phyloP scores from a whole-genome alignment of 2,329 filamentous ascomycete genomes.

The Eurotiales sp. region DNA sequence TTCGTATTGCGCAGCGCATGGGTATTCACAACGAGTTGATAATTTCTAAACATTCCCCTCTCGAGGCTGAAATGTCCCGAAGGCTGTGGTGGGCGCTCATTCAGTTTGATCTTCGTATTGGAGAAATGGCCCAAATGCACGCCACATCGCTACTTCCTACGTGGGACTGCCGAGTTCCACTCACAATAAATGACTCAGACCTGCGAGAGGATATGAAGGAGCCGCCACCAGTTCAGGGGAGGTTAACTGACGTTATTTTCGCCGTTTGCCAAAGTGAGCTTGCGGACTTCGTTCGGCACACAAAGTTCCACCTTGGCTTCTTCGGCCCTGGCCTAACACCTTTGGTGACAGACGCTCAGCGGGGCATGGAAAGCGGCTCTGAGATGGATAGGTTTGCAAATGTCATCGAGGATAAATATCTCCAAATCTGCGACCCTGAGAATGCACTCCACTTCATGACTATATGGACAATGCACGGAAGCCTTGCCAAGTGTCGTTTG shows the following conservation, averaged over 20 bases:
- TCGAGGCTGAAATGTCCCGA: conserved; percentile 67
- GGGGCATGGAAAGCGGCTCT: too few species aligned
- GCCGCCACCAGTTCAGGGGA: conserved; percentile 15
- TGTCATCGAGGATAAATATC: conserved; percentile 44
- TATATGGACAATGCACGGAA: conserved; percentile 41
- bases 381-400: conserved; percentile 36
- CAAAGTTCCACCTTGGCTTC: conserved; percentile 47
- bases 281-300: conserved; percentile 37
- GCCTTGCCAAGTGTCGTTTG: conserved; percentile 49
- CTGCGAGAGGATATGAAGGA: not conserved
- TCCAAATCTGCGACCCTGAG: conserved; percentile 38
- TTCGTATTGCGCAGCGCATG: conserved; percentile 65
- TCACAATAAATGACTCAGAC: conserved; percentile 12
- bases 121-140: conserved; percentile 58
- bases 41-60: conserved; percentile 39
- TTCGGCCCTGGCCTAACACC: conserved; percentile 39
- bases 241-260: conserved; percentile 41
- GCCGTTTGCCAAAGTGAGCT: conserved; percentile 41
- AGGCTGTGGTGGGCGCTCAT: conserved; percentile 70
- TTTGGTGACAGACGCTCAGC: conserved; percentile 24
- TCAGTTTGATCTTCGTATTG: conserved; percentile 64
- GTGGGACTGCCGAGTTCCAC: conserved; percentile 42
- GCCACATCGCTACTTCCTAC: conserved; percentile 33
- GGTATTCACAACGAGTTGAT: conserved; percentile 63
- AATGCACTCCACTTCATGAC: conserved; percentile 47